Conservation (phyloP, 1,139 yeast genomes). For the Kodamaea arcana region DNA sequence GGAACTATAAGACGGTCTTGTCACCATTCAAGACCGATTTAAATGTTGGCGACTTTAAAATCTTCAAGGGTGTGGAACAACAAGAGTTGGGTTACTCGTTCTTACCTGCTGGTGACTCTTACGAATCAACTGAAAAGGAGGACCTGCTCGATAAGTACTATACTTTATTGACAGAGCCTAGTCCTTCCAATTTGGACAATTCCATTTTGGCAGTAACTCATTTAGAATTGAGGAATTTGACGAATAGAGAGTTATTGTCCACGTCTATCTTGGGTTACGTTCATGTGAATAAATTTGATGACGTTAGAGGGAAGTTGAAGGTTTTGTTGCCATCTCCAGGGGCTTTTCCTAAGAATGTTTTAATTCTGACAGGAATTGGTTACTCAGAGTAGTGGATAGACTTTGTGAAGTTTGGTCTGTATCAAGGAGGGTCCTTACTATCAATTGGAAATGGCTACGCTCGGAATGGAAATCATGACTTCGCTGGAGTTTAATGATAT, state of each 20-base stretch:
- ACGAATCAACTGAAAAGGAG: constrained; percentile 29
- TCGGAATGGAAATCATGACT: no score
- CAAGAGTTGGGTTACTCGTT: constrained; percentile 38
- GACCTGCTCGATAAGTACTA: constrained; percentile 32
- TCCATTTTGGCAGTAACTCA: constrained; percentile 72
- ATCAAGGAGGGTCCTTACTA: no score
- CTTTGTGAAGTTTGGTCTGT: no score
- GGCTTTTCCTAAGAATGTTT: constrained; percentile 64
- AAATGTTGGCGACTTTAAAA: constrained; percentile 31
- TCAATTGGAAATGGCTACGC: no score
- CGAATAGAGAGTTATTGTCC: constrained; percentile 47
- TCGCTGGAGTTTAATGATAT: no score
- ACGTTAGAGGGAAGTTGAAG: constrained; percentile 64
- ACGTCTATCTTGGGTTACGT: constrained; percentile 65
- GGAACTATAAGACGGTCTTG: constrained; percentile 59
- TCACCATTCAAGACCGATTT: constrained; percentile 63
- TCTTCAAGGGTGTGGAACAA: constrained; percentile 37
- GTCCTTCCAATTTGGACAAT: constrained; percentile 59
- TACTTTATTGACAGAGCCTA: constrained; percentile 34
- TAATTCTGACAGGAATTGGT: constrained; percentile 63
- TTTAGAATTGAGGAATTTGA: constrained; percentile 48
- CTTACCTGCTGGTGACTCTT: constrained; percentile 46
- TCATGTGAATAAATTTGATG: constrained; percentile 53
- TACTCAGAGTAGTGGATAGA: constrained; percentile 56
- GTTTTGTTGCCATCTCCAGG: constrained; percentile 87